Conservation (phyloP, 2,329 filamentous ascomycete species). For the Penicillium fuscoglaucum region DNA sequence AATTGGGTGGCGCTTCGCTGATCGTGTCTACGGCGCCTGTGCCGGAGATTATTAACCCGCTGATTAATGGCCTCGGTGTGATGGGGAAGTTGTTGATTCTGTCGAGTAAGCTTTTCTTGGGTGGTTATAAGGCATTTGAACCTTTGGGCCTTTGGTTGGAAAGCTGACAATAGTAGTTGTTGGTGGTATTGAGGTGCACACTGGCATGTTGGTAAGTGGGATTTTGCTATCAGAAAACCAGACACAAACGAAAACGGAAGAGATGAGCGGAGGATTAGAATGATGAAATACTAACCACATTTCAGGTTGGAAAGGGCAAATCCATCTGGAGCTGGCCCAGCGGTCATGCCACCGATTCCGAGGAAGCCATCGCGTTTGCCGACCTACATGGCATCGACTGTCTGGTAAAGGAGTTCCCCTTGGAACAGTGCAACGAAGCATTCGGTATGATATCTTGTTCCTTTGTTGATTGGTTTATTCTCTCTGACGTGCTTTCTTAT, state of each 20-base stretch:
- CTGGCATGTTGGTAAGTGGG: neutral
- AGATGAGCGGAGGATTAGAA: neutral
- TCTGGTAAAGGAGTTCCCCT: constrained; percentile 55
- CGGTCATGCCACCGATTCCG: constrained; percentile 54
- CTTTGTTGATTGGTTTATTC: no score
- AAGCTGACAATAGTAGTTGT: neutral
- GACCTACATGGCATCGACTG: constrained; percentile 53
- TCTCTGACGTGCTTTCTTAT: neutral
- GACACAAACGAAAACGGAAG: neutral
- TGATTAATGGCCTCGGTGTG: constrained; percentile 23
- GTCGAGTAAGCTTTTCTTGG: neutral
- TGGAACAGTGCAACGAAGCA: neutral
- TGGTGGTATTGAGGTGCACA: neutral
- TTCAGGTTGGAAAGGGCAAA: neutral
- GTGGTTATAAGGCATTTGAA: neutral
- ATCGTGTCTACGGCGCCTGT: constrained; percentile 38
- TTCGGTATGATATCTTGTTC: neutral
- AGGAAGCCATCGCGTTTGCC: constrained; percentile 50
- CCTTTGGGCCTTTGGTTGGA: neutral
- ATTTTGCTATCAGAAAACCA: neutral
- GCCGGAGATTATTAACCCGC: constrained; percentile 33
- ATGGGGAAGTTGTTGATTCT: constrained; percentile 16
- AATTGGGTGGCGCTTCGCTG: neutral
- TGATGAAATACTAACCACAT: neutral
- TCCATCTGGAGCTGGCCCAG: constrained; percentile 46